Evolutionary conservation across 2,329 filamentous ascomycete genomes (phyloP), one percentile per base, ranked within the genome.

Genomic region (Xylariomycetidae sp.): DNA sequence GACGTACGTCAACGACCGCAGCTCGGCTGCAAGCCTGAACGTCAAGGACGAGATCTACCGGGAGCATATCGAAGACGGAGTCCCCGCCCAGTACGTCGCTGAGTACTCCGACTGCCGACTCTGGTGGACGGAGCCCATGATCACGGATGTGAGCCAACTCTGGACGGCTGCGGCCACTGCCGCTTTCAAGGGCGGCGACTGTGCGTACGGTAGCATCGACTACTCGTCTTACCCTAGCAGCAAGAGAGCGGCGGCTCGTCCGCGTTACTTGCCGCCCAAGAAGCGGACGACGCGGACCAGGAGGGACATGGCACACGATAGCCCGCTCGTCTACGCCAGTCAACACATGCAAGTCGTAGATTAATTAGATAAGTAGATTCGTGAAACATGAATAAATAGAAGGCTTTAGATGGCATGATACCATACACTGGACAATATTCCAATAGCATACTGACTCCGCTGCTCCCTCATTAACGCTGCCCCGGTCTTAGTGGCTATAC

Each of bases 71-170:
- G 46, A 56, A 8, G 62, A 67, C 31, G 62, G 63, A 9, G 45
- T 57, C 0, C 70, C 70, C 3, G 56, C 70, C 12, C 70, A 74
- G 41, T 74, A 64, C 38, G 51, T 69, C 2, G 62, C 61, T 28
- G 66, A 73, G 50, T 53, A 64, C 16, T 56, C 63, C 2, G 69
- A 72, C 46, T 74, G 70, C 49, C 59, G 70, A 12, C 62, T 74
- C 16, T 72, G 63, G 53, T 73, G 68, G 57, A 72, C 69, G 3
- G 57, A 59, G 20, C 59, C 56, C n/a, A 74, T 72, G 64, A 45
- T 69, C 29, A 59, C 52, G 7, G 66, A 72, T 40, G 59, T 69
- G 28, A 58, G 57, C 8, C 63, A 63, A 25, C 52, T 68, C 14
- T 74, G 70, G 70, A 66, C 65, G 49, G 58, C 62, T 5, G 59